Conservation (phyloP, 2,329 filamentous ascomycete species). For the Pseudocercospora cruenta region DNA sequence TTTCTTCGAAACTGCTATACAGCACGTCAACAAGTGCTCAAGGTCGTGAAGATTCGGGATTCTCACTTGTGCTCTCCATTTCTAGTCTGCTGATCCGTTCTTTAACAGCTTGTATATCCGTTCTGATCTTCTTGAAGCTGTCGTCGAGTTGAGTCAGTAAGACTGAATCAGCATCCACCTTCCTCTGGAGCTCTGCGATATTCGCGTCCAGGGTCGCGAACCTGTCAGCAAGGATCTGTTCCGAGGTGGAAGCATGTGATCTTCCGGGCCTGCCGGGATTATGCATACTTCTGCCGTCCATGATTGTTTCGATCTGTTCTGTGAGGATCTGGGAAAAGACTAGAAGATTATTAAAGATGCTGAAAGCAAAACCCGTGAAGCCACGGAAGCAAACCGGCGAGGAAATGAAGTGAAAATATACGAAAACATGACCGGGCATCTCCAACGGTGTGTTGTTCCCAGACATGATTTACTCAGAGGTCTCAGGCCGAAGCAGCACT, state of each 20-base stretch:
- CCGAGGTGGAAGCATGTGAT: neutral
- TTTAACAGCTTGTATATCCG: neutral
- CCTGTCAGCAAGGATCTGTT: neutral
- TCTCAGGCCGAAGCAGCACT: neutral
- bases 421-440: neutral
- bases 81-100: neutral
- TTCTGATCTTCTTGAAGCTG: neutral
- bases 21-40: neutral
- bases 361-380: neutral
- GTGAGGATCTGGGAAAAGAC: neutral
- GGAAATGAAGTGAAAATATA: neutral
- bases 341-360: neutral
- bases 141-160: conserved; percentile 1
- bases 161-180: conserved; percentile 1
- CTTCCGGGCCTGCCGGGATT: neutral
- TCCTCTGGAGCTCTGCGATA: neutral
- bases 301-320: neutral
- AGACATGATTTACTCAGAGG: neutral
- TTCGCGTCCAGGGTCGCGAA: neutral
- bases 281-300: neutral
- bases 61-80: neutral
- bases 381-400: neutral
- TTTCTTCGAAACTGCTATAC: neutral
- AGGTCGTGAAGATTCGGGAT: neutral
- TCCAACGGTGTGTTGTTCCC: neutral